Conservation (phyloP, 345 rosid species). For the Trapa incisa region DNA sequence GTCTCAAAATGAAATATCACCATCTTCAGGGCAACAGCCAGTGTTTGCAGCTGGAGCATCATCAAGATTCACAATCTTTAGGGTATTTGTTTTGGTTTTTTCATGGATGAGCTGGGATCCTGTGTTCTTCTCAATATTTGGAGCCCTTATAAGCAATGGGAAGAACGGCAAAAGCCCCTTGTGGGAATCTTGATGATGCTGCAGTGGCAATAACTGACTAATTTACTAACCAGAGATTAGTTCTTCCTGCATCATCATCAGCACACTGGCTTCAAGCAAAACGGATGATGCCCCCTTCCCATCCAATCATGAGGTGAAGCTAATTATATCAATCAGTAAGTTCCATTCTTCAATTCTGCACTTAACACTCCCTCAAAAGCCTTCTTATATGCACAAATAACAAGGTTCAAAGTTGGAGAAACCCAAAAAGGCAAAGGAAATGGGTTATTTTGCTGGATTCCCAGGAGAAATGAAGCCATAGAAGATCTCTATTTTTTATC, state of each 20-base stretch:
- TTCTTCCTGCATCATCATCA: background rate
- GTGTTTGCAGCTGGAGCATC: conserved; percentile 78
- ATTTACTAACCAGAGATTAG: background rate
- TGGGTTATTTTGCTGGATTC: background rate
- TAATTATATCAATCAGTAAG: background rate
- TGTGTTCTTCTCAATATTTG: background rate
- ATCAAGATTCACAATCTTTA: conserved; percentile 73
- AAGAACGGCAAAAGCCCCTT: background rate
- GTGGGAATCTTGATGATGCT: conserved; percentile 98
- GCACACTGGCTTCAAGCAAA: background rate
- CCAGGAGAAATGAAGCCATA: background rate
- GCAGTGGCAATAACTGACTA: conserved; percentile 77
- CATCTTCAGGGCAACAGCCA: conserved; percentile 25
- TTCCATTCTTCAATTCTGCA: background rate
- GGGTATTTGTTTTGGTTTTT: background rate
- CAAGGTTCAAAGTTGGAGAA: background rate
- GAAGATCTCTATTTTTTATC: background rate
- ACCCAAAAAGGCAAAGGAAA: background rate
- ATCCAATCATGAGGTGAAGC: background rate
- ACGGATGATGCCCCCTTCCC: background rate
- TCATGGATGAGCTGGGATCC: conserved; percentile 5
- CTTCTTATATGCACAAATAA: background rate
- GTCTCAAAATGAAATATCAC: background rate
- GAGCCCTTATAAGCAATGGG: background rate
- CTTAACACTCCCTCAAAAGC: background rate